phyloP scores from a whole-genome alignment of 495 filamentous ascomycete genomes.

The Penicillium bialowiezense region DNA sequence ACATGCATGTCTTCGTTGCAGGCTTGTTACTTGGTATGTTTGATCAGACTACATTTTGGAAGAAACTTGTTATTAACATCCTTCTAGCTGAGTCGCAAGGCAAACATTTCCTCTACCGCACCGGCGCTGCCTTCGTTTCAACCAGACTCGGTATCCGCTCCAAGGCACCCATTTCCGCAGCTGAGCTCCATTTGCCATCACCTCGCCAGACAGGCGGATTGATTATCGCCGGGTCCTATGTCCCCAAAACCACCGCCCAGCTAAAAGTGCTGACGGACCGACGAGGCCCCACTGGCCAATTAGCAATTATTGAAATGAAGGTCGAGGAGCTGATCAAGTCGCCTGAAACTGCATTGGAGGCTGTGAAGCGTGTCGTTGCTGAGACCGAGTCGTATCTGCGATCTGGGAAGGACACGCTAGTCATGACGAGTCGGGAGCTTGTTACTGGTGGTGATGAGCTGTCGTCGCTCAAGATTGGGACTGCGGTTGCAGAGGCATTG shows the following conservation, averaged over 20 bases:
- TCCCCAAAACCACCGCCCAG: slow-evolving; percentile 54
- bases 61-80: too few species aligned
- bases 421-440: slow-evolving; percentile 54
- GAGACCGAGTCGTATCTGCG: slow-evolving; percentile 26
- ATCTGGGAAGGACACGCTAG: slow-evolving; percentile 41
- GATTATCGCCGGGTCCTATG: slow-evolving; percentile 53
- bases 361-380: slow-evolving; percentile 23
- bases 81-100: slow-evolving; percentile 37
- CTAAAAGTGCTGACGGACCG: slow-evolving; percentile 36
- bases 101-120: slow-evolving; percentile 51
- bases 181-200: slow-evolving; percentile 33
- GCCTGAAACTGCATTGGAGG: slow-evolving; percentile 14
- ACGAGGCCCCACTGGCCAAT: slow-evolving; percentile 26
- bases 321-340: slow-evolving; percentile 42
- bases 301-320: slow-evolving; percentile 48
- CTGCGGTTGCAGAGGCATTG: slow-evolving; percentile 42
- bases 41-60: neutral
- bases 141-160: slow-evolving; percentile 47
- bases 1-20: slow-evolving; percentile 50
- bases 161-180: slow-evolving; percentile 42
- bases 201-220: slow-evolving; percentile 40
- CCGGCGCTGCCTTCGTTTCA: slow-evolving; percentile 55
- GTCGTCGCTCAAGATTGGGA: slow-evolving; percentile 44
- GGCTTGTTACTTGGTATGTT: slow-evolving; percentile 40
- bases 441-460: slow-evolving; percentile 44